Evolutionary conservation across 768 basidiomycete genomes (phyloP).

Genomic region (Agaricus blazei): DNA sequence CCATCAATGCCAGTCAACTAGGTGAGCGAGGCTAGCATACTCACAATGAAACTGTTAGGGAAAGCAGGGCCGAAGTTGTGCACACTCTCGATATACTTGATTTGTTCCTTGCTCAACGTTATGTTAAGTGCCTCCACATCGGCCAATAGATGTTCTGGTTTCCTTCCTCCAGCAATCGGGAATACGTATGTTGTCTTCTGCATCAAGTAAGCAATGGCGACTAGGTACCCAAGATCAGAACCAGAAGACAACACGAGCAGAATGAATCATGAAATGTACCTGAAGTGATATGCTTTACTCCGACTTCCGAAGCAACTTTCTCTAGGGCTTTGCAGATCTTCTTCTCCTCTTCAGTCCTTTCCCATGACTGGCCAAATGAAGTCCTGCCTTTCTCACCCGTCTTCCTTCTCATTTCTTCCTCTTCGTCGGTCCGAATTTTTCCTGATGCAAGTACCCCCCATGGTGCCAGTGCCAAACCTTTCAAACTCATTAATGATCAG

Average conservation of each 20-base stretch:
- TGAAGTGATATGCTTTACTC: conserved; percentile 39
- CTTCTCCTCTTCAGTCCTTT: conserved; percentile 37
- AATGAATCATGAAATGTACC: conserved; percentile 16
- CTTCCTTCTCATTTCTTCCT: conserved; percentile 22
- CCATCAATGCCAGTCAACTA: no score
- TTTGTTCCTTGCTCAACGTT: conserved; percentile 34
- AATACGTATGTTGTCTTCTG: conserved; percentile 51
- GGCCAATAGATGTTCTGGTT: conserved; percentile 43
- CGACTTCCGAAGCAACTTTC: conserved; percentile 45
- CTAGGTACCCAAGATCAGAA: conserved; percentile 15
- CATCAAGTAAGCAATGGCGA: conserved; percentile 49
- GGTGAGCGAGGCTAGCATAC: conserved; percentile 5
- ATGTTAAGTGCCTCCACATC: conserved; percentile 47
- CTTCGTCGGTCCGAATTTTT: conserved; percentile 50
- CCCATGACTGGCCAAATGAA: conserved; percentile 28
- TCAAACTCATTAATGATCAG: not conserved
- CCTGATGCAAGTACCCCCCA: conserved; percentile 28
- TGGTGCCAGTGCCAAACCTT: conserved; percentile 26
- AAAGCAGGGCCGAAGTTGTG: conserved; percentile 42
- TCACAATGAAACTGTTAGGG: conserved; percentile 24
- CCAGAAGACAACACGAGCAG: not conserved
- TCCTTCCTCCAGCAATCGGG: conserved; percentile 44
- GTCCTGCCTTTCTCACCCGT: conserved; percentile 34
- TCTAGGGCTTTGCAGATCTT: conserved; percentile 40
- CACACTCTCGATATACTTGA: conserved; percentile 35